Percentiles rank a stretch among this genome's conserved stretches.
phyloP scores from a whole-genome alignment of 2,329 filamentous ascomycete genomes.

The Penicillium sp. region DNA sequence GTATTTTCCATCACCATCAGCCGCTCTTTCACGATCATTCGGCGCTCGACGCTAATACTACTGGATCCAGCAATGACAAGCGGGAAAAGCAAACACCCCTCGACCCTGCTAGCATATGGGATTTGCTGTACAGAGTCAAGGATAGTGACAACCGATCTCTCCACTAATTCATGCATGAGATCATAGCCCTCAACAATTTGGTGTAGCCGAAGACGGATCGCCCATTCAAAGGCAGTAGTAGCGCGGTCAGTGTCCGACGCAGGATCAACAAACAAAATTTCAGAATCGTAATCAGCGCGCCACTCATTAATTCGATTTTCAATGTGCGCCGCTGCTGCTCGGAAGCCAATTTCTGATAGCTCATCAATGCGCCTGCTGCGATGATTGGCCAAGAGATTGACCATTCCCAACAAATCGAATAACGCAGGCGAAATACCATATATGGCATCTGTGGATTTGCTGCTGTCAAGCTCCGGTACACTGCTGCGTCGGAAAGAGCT shows the following conservation, averaged over 20 bases:
- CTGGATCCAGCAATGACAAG: slow-evolving; percentile 39
- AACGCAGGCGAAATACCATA: slow-evolving; percentile 18
- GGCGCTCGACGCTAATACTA: slow-evolving; percentile 29
- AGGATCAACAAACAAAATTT: slow-evolving; percentile 8
- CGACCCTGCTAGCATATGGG: slow-evolving; percentile 37
- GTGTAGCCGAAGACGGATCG: slow-evolving; percentile 37
- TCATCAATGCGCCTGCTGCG: slow-evolving; percentile 23
- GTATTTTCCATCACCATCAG: slow-evolving; percentile 41
- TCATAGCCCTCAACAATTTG: slow-evolving; percentile 40
- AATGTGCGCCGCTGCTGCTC: slow-evolving; percentile 26
- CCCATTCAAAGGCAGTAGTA: slow-evolving; percentile 36
- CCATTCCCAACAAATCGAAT: slow-evolving; percentile 23
- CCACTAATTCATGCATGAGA: slow-evolving; percentile 29
- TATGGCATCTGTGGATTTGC: slow-evolving; percentile 13
- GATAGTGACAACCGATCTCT: slow-evolving; percentile 29
- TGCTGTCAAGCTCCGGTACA: slow-evolving; percentile 2
- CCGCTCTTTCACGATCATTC: slow-evolving; percentile 35
- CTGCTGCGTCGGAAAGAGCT: slow-evolving; percentile 10
- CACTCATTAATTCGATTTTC: slow-evolving; percentile 34
- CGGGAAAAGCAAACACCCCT: slow-evolving; percentile 37
- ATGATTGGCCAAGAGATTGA: slow-evolving; percentile 25
- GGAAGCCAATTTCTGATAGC: slow-evolving; percentile 26
- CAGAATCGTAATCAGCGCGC: slow-evolving; percentile 25
- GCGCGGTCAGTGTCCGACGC: slow-evolving; percentile 27
- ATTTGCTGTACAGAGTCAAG: slow-evolving; percentile 34